Evolutionary conservation across 768 basidiomycete genomes (phyloP), one percentile per base, ranked within the genome.

Genomic region (Cystoderma amianthinum): DNA sequence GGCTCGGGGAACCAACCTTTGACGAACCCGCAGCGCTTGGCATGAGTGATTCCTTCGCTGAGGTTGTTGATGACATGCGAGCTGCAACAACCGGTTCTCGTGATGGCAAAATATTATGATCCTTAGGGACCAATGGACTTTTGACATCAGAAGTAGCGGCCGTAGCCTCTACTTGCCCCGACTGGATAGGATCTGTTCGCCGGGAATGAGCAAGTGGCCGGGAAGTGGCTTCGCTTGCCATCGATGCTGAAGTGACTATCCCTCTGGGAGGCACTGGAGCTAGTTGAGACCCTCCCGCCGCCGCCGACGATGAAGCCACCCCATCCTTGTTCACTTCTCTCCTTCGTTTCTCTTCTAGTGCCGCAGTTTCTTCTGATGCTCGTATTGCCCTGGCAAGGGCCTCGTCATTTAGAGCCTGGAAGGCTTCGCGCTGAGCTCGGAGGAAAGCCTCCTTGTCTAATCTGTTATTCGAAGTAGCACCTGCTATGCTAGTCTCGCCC

Each of bases 371-470:
- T 44, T 61, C 46, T 2, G 59, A 60, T 11, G 53, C 48, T 2
- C 48, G 46, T 13, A 63, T 35, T 2, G 59, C 60, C 22, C 52
- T 54, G 18, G 54, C 54, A 20, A 63, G 41, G 32, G 45, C 45
- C 4, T 46, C 52, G 23, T 50, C 49, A 39, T 62, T 55, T 42
- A 53, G 52, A 12, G 52, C 57, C 42, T 57, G 53, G 18, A 61
- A 48, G 20, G 60, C 60, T 12, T 56, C 52, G 7, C 50, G 39
- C 45, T 63, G 62, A 0, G 58, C 58, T 5, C 51, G 38, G 28
- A 63, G 45, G 41, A 58, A 61, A 0, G 54, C 48, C n/a, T 36
- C 53, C n/a, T n/a, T n/a, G n/a, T n/a, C n/a, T n/a, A n/a, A n/a
- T 48, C 23, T 42, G 46, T 15, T 51, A 20, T 17, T 28, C 46